Evolutionary conservation across 805 yeast genomes (phyloP).

Genomic region (Saccharomycopsis fermentans): DNA sequence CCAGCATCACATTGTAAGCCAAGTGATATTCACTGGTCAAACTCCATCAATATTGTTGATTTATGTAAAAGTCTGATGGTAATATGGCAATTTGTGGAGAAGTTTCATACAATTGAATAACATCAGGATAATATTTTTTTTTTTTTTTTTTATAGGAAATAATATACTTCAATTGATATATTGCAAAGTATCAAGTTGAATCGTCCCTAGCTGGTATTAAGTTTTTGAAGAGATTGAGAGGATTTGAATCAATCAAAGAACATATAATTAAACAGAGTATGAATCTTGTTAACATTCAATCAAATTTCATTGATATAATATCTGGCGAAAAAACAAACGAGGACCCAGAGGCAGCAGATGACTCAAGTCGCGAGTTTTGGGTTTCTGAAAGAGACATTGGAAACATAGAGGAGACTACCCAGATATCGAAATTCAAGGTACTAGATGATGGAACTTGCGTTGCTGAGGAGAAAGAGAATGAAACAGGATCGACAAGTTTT

Average conservation of each 20-base stretch:
- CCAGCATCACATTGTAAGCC: no score
- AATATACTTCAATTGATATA: no score
- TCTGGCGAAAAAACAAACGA: background rate
- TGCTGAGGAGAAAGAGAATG: background rate
- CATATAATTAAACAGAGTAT: background rate
- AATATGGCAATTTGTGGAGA: no score
- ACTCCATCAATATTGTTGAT: no score
- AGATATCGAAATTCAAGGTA: background rate
- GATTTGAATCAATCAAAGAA: background rate
- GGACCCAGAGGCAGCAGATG: background rate
- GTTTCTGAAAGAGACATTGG: slow-evolving; percentile 2
- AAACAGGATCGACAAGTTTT: background rate
- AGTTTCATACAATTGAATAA: no score
- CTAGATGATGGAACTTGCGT: background rate
- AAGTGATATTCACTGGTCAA: no score
- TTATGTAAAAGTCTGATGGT: no score
- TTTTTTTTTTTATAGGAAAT: background rate
- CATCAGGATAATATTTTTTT: no score
- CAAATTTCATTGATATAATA: slow-evolving; percentile 2
- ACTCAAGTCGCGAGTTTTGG: slow-evolving; percentile 4
- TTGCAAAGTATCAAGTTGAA: no score
- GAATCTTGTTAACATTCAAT: slow-evolving; percentile 6
- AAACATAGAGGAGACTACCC: background rate
- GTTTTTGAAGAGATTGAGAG: background rate
- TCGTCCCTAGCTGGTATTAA: background rate